These are phyloP conservation scores for Chalara sp. DNA, from an alignment of 2,329 filamentous ascomycete genomes.

Conservation along the genomic window DNA sequence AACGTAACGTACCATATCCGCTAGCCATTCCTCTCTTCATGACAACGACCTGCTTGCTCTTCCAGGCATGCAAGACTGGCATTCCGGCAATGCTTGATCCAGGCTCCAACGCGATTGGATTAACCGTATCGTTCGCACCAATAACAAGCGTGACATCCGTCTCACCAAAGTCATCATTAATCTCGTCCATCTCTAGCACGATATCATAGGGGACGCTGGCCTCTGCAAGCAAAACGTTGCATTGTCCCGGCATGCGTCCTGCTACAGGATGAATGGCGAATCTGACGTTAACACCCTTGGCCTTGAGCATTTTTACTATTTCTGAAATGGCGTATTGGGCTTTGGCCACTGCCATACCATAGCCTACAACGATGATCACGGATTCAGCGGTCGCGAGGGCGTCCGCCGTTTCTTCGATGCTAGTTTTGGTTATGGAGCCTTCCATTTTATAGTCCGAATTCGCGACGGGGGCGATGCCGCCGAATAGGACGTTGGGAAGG, in stretches of 20 bases:
- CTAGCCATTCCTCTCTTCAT: constrained; percentile 91
- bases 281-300: constrained; percentile 71
- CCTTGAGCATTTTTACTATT: constrained; percentile 67
- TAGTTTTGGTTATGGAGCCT: constrained; percentile 71
- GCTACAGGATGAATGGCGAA: constrained; percentile 90
- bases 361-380: constrained; percentile 79
- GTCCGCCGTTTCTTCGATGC: constrained; percentile 74
- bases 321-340: constrained; percentile 86
- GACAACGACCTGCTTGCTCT: constrained; percentile 85
- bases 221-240: constrained; percentile 84
- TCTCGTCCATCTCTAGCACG: constrained; percentile 92
- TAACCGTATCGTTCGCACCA: constrained; percentile 88
- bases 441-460: constrained; percentile 68
- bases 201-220: constrained; percentile 87
- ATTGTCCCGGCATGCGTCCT: constrained; percentile 88
- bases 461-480: constrained; percentile 63
- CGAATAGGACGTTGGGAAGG: constrained; percentile 83
- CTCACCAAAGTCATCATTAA: constrained; percentile 84
- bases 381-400: constrained; percentile 69
- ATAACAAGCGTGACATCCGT: constrained; percentile 86
- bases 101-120: constrained; percentile 79
- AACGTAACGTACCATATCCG: constrained; percentile 52
- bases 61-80: constrained; percentile 89
- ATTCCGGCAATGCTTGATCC: constrained; percentile 84
- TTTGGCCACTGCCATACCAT: constrained; percentile 92